Evolutionary conservation across 208 protist genomes (phyloP).

Genomic region (Trypanosoma cruzi): DNA sequence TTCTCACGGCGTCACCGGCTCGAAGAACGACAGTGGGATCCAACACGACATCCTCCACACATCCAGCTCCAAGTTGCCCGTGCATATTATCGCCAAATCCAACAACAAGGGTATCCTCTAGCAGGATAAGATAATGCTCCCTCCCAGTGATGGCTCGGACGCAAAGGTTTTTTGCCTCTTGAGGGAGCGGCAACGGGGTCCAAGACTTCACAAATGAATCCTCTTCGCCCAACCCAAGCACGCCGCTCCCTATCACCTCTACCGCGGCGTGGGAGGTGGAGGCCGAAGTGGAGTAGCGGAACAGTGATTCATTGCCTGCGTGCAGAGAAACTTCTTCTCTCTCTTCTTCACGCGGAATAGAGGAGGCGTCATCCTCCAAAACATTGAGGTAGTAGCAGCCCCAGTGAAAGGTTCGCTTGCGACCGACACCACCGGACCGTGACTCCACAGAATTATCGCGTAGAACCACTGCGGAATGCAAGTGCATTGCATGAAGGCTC

Average conservation of each 20-base stretch:
- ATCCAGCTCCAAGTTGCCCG: slow-evolving; percentile 54
- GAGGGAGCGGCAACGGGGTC: slow-evolving; percentile 23
- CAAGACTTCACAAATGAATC: slow-evolving; percentile 38
- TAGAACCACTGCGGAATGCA: slow-evolving; percentile 71
- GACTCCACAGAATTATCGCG: slow-evolving; percentile 5
- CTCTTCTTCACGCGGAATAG: slow-evolving; percentile 42
- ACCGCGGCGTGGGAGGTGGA: neutral
- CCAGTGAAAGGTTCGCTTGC: slow-evolving; percentile 55
- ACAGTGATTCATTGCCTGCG: slow-evolving; percentile 61
- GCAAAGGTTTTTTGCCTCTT: slow-evolving; percentile 1
- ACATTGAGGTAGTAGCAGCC: slow-evolving; percentile 85
- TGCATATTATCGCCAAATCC: slow-evolving; percentile 88
- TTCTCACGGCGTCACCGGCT: slow-evolving; percentile 33
- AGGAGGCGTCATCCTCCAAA: slow-evolving; percentile 65
- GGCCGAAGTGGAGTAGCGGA: slow-evolving; percentile 36
- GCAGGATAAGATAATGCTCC: slow-evolving; percentile 58
- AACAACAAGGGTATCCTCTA: slow-evolving; percentile 34
- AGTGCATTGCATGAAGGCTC: slow-evolving; percentile 69
- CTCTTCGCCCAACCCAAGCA: slow-evolving; percentile 56
- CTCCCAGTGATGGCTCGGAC: slow-evolving; percentile 44
- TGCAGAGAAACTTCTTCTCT: slow-evolving; percentile 34
- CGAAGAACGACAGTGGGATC: slow-evolving; percentile 34
- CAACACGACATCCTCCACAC: slow-evolving; percentile 24
- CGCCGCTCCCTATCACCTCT: slow-evolving; percentile 51
- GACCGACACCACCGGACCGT: neutral